These are phyloP conservation scores for Tylopilus intermedius DNA, from an alignment of 768 basidiomycete species.

Conservation along the genomic window DNA sequence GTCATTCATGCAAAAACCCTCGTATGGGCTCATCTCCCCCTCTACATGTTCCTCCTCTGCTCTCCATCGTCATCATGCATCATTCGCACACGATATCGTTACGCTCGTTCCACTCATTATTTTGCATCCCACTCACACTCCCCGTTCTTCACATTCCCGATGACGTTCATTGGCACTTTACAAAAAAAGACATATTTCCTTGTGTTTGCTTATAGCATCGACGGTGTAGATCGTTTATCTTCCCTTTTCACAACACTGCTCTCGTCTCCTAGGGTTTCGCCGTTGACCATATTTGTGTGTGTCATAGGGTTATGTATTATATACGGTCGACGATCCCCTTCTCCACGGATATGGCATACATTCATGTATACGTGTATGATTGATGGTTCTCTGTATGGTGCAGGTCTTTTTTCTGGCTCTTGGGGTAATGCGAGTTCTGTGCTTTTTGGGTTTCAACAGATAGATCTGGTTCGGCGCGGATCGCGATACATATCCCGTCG, in stretches of 20 bases:
- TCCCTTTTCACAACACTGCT: background rate
- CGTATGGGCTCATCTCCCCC: slow-evolving; percentile 4
- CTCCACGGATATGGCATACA: slow-evolving; percentile 4
- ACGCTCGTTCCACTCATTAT: slow-evolving; percentile 13
- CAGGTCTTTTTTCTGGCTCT: background rate
- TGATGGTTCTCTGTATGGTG: background rate
- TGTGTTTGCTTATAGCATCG: background rate
- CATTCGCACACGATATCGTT: slow-evolving; percentile 8
- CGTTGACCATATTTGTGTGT: background rate
- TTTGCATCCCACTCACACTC: slow-evolving; percentile 8
- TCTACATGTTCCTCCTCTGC: slow-evolving; percentile 6
- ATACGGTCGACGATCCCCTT: slow-evolving; percentile 3
- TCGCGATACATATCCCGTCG: background rate
- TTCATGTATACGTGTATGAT: slow-evolving; percentile 1
- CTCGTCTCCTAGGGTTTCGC: slow-evolving; percentile 10
- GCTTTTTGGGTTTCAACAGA: background rate
- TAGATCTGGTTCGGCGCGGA: background rate
- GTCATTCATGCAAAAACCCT: slow-evolving; percentile 11
- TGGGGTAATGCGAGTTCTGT: slow-evolving; percentile 1
- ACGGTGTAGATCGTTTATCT: slow-evolving; percentile 10
- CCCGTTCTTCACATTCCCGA: slow-evolving; percentile 2
- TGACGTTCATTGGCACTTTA: slow-evolving; percentile 2
- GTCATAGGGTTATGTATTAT: slow-evolving; percentile 15
- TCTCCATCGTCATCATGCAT: slow-evolving; percentile 16
- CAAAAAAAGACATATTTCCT: background rate